These are phyloP conservation scores for Candida arabinofermentans DNA, from an alignment of 805 yeast genomes.

Conservation along the genomic window DNA sequence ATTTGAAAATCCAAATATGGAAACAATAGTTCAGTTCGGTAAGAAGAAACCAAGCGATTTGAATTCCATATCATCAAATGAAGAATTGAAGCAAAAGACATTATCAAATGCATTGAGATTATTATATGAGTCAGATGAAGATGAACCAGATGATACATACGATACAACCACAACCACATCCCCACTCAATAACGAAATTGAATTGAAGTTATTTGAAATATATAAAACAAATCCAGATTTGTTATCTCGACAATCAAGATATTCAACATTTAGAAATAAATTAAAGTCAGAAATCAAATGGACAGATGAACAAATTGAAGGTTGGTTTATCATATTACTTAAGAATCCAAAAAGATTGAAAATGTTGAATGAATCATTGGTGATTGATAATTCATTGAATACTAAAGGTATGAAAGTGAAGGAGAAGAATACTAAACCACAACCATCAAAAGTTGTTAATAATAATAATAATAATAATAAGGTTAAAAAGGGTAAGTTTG, in stretches of 20 bases:
- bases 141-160: slow-evolving; percentile 80
- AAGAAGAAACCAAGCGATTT: slow-evolving; percentile 26
- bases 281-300: slow-evolving; percentile 54
- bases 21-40: slow-evolving; percentile 33
- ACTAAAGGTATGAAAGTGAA: slow-evolving; percentile 10
- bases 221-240: slow-evolving; percentile 48
- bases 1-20: slow-evolving; percentile 56
- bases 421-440: slow-evolving; percentile 20
- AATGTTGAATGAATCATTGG: slow-evolving; percentile 52
- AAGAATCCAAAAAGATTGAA: slow-evolving; percentile 60
- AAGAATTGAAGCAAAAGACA: slow-evolving; percentile 53
- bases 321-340: slow-evolving; percentile 80
- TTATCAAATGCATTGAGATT: slow-evolving; percentile 53
- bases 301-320: slow-evolving; percentile 91
- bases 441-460: slow-evolving; percentile 9
- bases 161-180: slow-evolving; percentile 25
- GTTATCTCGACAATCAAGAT: slow-evolving; percentile 46
- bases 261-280: slow-evolving; percentile 42
- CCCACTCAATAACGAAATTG: slow-evolving; percentile 40
- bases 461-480: slow-evolving; percentile 4
- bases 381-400: slow-evolving; percentile 35
- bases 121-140: slow-evolving; percentile 73
- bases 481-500: too few relatives aligned
- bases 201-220: slow-evolving; percentile 51
- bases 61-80: slow-evolving; percentile 20